Percentiles rank a stretch among this genome's conserved stretches.
Conservation (phyloP, 768 basidiomycete species). For the Gloeostereum incarnatum region DNA sequence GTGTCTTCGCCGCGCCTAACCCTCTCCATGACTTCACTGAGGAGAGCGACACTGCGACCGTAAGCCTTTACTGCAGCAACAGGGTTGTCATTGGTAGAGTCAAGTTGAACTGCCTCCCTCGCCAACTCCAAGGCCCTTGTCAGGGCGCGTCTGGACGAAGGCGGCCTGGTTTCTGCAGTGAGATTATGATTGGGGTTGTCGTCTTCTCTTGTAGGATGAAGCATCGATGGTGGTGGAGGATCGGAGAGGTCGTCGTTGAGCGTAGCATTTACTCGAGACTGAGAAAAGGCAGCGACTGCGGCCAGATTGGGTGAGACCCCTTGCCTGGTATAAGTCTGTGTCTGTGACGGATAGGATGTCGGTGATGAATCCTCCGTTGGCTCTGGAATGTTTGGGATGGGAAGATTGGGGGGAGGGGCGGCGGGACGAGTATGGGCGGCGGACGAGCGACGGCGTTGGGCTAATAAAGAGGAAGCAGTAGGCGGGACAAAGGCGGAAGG, state of each 20-base stretch:
- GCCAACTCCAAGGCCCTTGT: conserved; percentile 83
- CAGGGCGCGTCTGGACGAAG: conserved; percentile 79
- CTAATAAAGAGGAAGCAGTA: conserved; percentile 20
- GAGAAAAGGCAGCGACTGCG: conserved; percentile 54
- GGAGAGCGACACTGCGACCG: conserved; percentile 73
- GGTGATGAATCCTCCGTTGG: conserved; percentile 10
- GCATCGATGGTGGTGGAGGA: conserved; percentile 44
- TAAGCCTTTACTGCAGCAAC: conserved; percentile 87
- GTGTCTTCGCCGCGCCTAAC: conserved; percentile 81
- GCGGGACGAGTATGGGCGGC: conserved; percentile 56
- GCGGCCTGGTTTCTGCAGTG: conserved; percentile 39
- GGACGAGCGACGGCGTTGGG: conserved; percentile 61
- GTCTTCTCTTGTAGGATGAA: conserved; percentile 27
- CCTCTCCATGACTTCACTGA: conserved; percentile 89
- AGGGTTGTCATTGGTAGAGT: conserved; percentile 82
- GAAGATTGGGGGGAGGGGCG: conserved; percentile 63
- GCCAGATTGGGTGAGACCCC: conserved; percentile 39
- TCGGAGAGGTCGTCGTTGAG: conserved; percentile 46
- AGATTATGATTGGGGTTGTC: conserved; percentile 14
- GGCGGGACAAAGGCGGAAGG: too few relatives aligned
- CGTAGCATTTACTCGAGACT: conserved; percentile 31
- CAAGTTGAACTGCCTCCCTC: conserved; percentile 82
- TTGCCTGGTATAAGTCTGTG: conserved; percentile 27
- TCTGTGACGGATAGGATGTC: conserved; percentile 18
- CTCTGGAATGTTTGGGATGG: conserved; percentile 60